Base-by-base conservation (phyloP, 176 grass and related monocot species). In the Cenchrus americanus region DNA sequence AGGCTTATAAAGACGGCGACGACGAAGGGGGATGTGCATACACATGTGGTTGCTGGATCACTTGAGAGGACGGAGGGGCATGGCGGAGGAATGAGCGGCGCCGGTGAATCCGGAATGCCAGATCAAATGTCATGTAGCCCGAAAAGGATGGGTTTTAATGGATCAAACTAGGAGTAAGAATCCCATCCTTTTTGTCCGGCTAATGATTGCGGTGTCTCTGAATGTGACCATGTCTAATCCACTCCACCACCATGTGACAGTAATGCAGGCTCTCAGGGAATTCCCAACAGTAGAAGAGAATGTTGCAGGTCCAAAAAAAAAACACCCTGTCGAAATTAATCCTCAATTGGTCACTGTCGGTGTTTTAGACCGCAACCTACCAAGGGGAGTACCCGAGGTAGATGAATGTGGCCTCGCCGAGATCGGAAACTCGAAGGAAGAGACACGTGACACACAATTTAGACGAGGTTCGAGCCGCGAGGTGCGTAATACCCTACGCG, bases 121-220 rank as follows among this genome's bases (percentile, higher is more conserved):
- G 63, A 68, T 80, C 78, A 80, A 54, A 70, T 81, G 77, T 79
- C 75, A 65, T 73, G 80, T 78, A 65, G 34, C 80, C 17, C 8
- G 80, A 84, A 47, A 84, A 43, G 4, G 72, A 89, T 61, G 37
- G 53, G 43, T 76, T 76, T 69, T 65, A 69, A 76, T 76, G 87
- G 37, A 85, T 51, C 30, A 18, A 75, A 75, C 15, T 62, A 22
- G 42, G 42, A 68, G 41, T 30, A 34, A 32, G 59, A 55, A 80
- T 84, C 60, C 75, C 80, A 73, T 80, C 68, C 67, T 68, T 69
- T 47, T n/a, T 84, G 27, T 75, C 61, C n/a, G 52, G 51, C 62
- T 49, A 80, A 80, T 69, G 8, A 44, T 62, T 85, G 32, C 14
- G 46, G 32, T 58, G 58, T 42, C 15, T 19, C 8, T 11, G 8